Conservation (phyloP, 2,329 filamentous ascomycete species). For the Fusarium aywerte region DNA sequence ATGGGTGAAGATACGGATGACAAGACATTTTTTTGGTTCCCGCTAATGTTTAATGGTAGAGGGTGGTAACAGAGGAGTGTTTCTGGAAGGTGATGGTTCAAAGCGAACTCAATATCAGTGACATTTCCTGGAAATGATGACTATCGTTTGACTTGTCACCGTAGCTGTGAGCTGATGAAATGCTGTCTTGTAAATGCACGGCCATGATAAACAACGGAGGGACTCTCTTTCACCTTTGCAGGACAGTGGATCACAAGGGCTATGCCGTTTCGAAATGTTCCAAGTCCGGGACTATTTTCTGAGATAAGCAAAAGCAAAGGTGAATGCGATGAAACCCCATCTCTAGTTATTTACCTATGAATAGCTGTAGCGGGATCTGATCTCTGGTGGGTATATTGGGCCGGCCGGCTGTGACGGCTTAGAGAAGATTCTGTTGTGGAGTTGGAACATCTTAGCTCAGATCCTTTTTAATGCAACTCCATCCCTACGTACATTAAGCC, state of each 20-base stretch:
- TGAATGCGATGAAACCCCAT: background rate
- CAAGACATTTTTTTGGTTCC: slow-evolving; percentile 36
- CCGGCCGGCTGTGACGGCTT: background rate
- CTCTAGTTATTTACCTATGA: background rate
- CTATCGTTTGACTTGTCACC: background rate
- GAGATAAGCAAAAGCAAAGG: slow-evolving; percentile 8
- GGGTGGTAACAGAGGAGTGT: background rate
- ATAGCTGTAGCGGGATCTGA: background rate
- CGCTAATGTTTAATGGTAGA: background rate
- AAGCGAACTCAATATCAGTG: background rate
- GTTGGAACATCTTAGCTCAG: background rate
- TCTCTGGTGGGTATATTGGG: background rate
- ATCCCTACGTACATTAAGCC: too few species aligned
- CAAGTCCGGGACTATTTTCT: slow-evolving; percentile 5
- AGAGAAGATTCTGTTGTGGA: background rate
- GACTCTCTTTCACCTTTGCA: background rate
- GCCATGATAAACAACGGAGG: background rate
- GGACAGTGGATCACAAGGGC: background rate
- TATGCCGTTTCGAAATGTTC: background rate
- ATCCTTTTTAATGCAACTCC: slow-evolving; percentile 14
- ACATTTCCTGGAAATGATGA: too few species aligned
- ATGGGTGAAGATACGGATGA: slow-evolving; percentile 28
- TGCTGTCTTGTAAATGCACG: background rate
- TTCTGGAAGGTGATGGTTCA: background rate
- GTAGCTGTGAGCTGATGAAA: background rate